Conservation (phyloP, 2,329 filamentous ascomycete genomes). For the Diplodia seriata region DNA sequence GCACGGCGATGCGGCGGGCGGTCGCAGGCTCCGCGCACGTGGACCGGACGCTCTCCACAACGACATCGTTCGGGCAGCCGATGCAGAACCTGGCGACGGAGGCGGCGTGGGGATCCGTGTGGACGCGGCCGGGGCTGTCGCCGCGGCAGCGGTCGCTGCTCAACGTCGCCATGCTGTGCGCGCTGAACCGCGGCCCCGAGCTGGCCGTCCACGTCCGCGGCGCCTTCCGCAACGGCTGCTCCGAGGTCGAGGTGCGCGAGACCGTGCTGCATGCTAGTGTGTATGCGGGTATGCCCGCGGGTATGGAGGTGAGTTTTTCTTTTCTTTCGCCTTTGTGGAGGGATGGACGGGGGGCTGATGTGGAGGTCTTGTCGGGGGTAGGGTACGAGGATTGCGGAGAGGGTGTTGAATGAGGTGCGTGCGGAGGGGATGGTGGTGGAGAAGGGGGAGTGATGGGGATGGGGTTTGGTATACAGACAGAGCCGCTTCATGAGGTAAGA, state of each 20-base stretch:
- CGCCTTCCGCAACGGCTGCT: slow-evolving; percentile 67
- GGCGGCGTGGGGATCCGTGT: slow-evolving; percentile 69
- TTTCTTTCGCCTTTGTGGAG: not conserved
- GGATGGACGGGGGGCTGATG: not conserved
- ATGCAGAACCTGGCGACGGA: slow-evolving; percentile 70
- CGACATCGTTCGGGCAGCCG: slow-evolving; percentile 65
- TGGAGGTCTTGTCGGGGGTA: slow-evolving; percentile 47
- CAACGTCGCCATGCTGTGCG: slow-evolving; percentile 70
- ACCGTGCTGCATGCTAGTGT: slow-evolving; percentile 59
- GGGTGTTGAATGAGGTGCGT: slow-evolving; percentile 60
- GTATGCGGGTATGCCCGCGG: slow-evolving; percentile 63
- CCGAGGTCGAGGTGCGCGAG: slow-evolving; percentile 49
- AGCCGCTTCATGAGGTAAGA: slow-evolving; percentile 37
- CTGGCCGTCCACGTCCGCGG: slow-evolving; percentile 59
- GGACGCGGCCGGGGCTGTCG: slow-evolving; percentile 63
- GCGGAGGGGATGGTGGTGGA: slow-evolving; percentile 17
- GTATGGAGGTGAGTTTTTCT: slow-evolving; percentile 54
- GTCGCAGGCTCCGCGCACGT: slow-evolving; percentile 59
- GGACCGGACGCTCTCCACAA: slow-evolving; percentile 61
- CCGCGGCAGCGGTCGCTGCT: slow-evolving; percentile 49
- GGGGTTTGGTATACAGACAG: slow-evolving; percentile 33
- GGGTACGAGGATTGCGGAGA: slow-evolving; percentile 50
- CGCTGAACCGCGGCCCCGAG: slow-evolving; percentile 65
- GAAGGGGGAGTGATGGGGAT: slow-evolving; percentile 39
- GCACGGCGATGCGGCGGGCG: not conserved